Percentiles rank a stretch among this genome's conserved stretches.
These are phyloP conservation scores for Aphanocladium album DNA, from an alignment of 2,329 filamentous ascomycete genomes.

Conservation along the genomic window DNA sequence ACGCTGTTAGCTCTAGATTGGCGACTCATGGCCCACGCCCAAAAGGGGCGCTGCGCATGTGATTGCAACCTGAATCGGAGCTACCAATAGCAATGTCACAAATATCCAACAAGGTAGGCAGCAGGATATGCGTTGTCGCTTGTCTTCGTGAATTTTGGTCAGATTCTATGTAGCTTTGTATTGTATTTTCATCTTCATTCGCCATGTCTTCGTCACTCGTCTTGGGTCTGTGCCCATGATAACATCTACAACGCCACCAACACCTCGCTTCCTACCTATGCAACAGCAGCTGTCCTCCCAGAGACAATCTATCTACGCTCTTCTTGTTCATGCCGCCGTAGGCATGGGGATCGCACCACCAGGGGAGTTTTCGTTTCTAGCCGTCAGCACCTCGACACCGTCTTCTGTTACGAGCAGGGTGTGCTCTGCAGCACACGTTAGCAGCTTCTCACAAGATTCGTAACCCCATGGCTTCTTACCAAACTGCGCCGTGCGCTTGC, in stretches of 20 bases:
- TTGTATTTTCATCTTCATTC: not conserved
- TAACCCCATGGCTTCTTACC: conserved; percentile 47
- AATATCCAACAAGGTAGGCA: conserved; percentile 2
- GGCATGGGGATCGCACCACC: conserved; percentile 66
- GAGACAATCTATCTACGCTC: not conserved
- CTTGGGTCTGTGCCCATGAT: not conserved
- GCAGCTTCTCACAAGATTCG: conserved; percentile 1
- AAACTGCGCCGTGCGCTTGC: conserved; percentile 87
- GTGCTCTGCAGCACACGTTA: conserved; percentile 53
- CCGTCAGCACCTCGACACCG: conserved; percentile 77
- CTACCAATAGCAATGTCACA: conserved; percentile 1
- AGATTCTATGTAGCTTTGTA: not conserved
- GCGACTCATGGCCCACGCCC: not conserved
- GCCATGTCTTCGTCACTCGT: not conserved
- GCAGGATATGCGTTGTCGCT: not conserved
- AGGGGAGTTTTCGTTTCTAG: conserved; percentile 65
- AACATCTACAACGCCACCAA: conserved; percentile 3
- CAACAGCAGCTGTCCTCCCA: not conserved
- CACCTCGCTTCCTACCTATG: conserved; percentile 9
- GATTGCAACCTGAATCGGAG: not conserved
- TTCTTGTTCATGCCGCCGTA: conserved; percentile 17
- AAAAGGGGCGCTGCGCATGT: conserved; percentile 1
- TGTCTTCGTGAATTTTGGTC: not conserved
- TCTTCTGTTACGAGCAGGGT: conserved; percentile 78
- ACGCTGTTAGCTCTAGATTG: not conserved